Percentiles rank a stretch among this genome's conserved stretches.
Conservation (phyloP, 1,139 yeast species). For the Candida tunisiensis region DNA sequence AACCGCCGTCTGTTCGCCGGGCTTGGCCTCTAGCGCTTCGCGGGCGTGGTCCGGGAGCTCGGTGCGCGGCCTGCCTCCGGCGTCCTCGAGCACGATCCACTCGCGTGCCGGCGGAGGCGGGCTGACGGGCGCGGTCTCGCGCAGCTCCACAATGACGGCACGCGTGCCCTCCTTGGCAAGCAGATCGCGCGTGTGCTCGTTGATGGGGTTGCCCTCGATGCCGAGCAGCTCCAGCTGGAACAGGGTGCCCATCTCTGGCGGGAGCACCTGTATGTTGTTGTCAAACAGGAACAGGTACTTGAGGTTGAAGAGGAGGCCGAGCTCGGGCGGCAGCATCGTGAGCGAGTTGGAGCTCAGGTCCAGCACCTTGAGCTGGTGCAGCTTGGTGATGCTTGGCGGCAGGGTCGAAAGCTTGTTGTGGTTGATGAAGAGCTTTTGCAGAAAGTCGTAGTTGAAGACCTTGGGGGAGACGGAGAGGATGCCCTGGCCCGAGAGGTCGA, state of each 20-base stretch:
- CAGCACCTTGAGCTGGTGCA: constrained; percentile 62
- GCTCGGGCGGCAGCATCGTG: constrained; percentile 55
- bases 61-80: constrained; percentile 6
- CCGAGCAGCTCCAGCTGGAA: constrained; percentile 80
- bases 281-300: constrained; percentile 78
- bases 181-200: constrained; percentile 43
- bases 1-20: constrained; percentile 4
- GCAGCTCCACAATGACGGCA: constrained; percentile 58
- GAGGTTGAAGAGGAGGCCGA: constrained; percentile 70
- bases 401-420: constrained; percentile 61
- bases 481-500: constrained; percentile 87
- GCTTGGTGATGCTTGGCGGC: constrained; percentile 54
- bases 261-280: constrained; percentile 59
- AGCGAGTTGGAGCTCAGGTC: constrained; percentile 73
- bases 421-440: constrained; percentile 74
- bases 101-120: constrained; percentile 56
- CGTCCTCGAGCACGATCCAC: constrained; percentile 74
- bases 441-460: constrained; percentile 65
- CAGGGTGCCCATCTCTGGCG: constrained; percentile 73
- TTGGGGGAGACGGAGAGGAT: constrained; percentile 52
- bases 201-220: constrained; percentile 83
- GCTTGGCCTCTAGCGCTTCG: constrained; percentile 1
- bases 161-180: constrained; percentile 75
- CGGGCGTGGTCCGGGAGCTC: background rate
- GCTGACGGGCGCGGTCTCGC: constrained; percentile 66